These are phyloP conservation scores for Byssothecium circinans DNA, from an alignment of 2,329 filamentous ascomycete genomes.

Conservation along the genomic window DNA sequence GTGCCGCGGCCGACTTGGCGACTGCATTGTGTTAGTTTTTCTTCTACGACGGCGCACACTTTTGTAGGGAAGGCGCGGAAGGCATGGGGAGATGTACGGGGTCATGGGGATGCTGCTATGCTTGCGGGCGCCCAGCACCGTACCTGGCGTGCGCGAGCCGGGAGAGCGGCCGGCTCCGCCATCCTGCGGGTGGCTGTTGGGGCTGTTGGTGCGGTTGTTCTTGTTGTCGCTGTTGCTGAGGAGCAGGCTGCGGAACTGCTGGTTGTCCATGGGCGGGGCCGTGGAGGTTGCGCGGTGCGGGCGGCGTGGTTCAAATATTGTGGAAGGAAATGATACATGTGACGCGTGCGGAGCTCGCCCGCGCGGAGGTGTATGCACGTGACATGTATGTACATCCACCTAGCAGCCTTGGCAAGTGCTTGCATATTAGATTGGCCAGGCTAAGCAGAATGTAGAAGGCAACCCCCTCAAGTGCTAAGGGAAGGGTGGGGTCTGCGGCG, in stretches of 20 bases:
- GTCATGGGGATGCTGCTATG: slow-evolving; percentile 90
- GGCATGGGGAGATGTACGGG: too few species aligned
- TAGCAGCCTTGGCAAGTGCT: too few species aligned
- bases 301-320: slow-evolving; percentile 7
- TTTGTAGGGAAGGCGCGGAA: too few species aligned
- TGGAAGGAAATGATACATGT: too few species aligned
- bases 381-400: too few species aligned
- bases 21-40: slow-evolving; percentile 44
- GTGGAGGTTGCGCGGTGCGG: background rate
- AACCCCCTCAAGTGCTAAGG: too few species aligned
- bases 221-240: slow-evolving; percentile 44
- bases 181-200: slow-evolving; percentile 38
- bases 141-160: slow-evolving; percentile 36
- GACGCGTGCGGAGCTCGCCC: too few species aligned
- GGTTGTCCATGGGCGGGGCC: slow-evolving; percentile 76
- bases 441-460: background rate
- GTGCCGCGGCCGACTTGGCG: slow-evolving; percentile 62
- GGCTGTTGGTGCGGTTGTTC: slow-evolving; percentile 29
- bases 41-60: too few species aligned
- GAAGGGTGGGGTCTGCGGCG: too few species aligned
- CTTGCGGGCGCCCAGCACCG: slow-evolving; percentile 73
- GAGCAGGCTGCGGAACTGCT: slow-evolving; percentile 84
- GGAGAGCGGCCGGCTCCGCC: slow-evolving; percentile 29
- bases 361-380: too few species aligned
- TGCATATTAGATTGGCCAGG: too few species aligned